Evolutionary conservation across 495 filamentous ascomycete genomes (phyloP).

Genomic region (Podospora pseudocomata): DNA sequence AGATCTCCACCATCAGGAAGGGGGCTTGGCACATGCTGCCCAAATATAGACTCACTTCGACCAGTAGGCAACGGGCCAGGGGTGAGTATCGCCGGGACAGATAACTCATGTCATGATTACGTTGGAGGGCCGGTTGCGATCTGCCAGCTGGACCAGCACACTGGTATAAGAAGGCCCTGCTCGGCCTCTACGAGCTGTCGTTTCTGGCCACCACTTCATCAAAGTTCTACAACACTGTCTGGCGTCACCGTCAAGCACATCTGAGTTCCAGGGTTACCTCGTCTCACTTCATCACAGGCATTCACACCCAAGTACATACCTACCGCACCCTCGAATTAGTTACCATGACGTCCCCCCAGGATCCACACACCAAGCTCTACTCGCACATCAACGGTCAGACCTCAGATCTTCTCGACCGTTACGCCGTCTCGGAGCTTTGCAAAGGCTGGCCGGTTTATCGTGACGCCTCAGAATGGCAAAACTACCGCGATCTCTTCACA

Average conservation of each 20-base stretch:
- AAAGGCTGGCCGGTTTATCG: conserved; percentile 66
- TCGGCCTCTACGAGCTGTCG: background rate
- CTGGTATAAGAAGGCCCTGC: background rate
- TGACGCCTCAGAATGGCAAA: conserved; percentile 64
- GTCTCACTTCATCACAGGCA: background rate
- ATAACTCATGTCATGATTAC: background rate
- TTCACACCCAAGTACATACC: background rate
- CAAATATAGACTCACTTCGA: background rate
- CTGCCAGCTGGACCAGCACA: background rate
- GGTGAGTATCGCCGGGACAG: background rate
- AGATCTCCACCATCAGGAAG: background rate
- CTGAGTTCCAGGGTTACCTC: background rate
- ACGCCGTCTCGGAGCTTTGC: conserved; percentile 58
- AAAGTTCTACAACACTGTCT: background rate
- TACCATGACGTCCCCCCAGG: conserved; percentile 42
- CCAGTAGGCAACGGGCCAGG: background rate
- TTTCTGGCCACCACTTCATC: background rate
- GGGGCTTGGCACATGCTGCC: background rate
- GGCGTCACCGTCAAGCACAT: background rate
- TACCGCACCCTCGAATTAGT: background rate
- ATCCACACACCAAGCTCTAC: conserved; percentile 42
- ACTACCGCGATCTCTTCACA: conserved; percentile 59
- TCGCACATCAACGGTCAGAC: conserved; percentile 56
- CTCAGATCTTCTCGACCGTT: conserved; percentile 48
- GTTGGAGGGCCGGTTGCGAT: background rate